phyloP scores from a whole-genome alignment of 352 stramenopile genomes.

The Phytopythium aichiense region DNA sequence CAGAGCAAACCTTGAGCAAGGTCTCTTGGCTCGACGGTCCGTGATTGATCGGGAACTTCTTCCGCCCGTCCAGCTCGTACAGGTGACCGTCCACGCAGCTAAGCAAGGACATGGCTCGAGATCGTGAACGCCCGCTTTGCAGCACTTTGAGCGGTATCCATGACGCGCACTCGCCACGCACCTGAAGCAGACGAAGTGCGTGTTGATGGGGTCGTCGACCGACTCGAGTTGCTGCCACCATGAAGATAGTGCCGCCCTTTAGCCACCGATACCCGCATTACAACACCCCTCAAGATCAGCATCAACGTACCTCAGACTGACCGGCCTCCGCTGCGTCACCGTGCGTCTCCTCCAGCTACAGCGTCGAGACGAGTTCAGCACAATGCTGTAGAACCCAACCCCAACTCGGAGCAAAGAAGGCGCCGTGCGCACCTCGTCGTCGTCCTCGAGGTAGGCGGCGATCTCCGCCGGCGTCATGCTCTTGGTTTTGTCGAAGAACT shows the following conservation, averaged over 20 bases:
- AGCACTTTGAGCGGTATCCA: not conserved
- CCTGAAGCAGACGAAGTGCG: constrained; percentile 97
- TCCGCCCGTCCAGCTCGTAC: constrained; percentile 96
- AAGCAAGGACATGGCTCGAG: not conserved
- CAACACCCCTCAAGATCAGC: not conserved
- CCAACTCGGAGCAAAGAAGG: not conserved
- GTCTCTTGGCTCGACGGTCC: constrained; percentile 81
- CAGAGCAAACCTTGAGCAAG: constrained; percentile 54
- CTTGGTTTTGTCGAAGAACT: constrained; percentile 82
- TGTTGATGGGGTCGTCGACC: constrained; percentile 92
- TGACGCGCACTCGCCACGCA: constrained; percentile 37
- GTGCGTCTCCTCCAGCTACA: constrained; percentile 90
- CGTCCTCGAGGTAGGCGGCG: constrained; percentile 84
- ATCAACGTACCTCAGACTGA: constrained; percentile 72
- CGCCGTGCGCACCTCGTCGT: constrained; percentile 62
- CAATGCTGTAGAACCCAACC: not conserved
- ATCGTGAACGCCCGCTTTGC: not conserved
- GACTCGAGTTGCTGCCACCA: constrained; percentile 71
- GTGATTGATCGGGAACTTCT: constrained; percentile 93
- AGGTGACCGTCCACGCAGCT: constrained; percentile 88
- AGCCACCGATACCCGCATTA: not conserved
- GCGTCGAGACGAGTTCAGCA: not conserved
- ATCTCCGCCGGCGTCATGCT: constrained; percentile 78
- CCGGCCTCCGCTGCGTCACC: constrained; percentile 85
- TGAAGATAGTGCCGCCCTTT: not conserved